Evolutionary conservation across 1,284 basidiomycete species (phyloP), one percentile per base, ranked within the genome.

Genomic region (Tremellales sp.): DNA sequence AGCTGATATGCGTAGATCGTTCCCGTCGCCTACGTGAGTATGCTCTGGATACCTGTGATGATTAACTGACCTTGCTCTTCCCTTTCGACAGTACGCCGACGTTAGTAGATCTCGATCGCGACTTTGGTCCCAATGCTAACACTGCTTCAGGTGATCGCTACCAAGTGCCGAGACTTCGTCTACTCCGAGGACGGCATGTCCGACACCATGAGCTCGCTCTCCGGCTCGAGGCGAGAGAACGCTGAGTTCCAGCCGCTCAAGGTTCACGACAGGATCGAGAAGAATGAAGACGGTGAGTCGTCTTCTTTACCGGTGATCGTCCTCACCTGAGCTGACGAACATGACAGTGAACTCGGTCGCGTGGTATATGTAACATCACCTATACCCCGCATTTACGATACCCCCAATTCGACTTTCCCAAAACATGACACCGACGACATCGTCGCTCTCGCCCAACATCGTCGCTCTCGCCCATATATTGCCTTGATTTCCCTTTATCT

Each of bases 11-110:
- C 31, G 23, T 13, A 62, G 62, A 53, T 65, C 12, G 56, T 74
- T 3, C 74, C 75, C 1, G 66, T 70, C 11, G 75, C 72, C 8
- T 76, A 75, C 61, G 73, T 70, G 39, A 60, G 67, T 44, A 57
- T 67, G 50, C 60, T 41, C 43, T 10, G 42, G 12, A 31, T 21
- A 12, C 8, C 10, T n/a, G 24, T 23, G 37, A 40, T 35, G 15
- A 13, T 39, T 21, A 35, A 7, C 19, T 17, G 25, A 7, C 33
- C 6, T 17, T 19, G 10, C 22, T 48, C 19, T n/a, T n/a, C n/a
- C n/a, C 27, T 12, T 36, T 23, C 22, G 25, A 22, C 44, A 65
- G 57, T 65, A 67, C 41, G 61, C 64, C 39, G 62, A 63, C 43
- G 48, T 54, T 25, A 42, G 43, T 52, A 3, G 21, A 17, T 37